Percentiles rank a stretch among this genome's conserved stretches.
These are phyloP conservation scores for Oxytropis ochrocephala DNA, from an alignment of 306 rosid genomes.

Conservation along the genomic window DNA sequence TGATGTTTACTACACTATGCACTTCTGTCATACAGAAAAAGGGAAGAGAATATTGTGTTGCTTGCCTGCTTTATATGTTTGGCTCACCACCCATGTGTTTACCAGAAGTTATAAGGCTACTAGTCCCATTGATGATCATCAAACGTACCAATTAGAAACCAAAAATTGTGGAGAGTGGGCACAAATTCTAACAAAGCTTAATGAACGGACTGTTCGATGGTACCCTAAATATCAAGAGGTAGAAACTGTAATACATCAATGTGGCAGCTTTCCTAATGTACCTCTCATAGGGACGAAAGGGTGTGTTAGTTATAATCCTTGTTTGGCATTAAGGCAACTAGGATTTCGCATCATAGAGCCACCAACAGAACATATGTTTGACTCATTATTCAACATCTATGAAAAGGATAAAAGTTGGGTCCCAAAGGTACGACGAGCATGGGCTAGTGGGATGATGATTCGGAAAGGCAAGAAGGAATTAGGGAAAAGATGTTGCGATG, in stretches of 20 bases:
- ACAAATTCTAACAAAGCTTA: background rate
- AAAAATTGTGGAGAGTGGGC: background rate
- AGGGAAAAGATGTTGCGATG: too few relatives aligned
- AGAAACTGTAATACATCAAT: background rate
- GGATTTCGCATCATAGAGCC: background rate
- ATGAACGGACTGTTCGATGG: background rate
- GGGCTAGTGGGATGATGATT: too few relatives aligned
- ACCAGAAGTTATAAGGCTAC: background rate
- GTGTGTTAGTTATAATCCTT: background rate
- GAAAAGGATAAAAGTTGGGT: too few relatives aligned
- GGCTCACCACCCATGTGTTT: background rate
- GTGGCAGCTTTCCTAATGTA: background rate
- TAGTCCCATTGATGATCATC: too few relatives aligned
- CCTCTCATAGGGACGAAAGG: background rate
- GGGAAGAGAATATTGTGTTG: background rate
- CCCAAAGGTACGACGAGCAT: too few relatives aligned
- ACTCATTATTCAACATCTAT: too few relatives aligned
- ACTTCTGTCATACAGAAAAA: background rate
- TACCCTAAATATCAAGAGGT: background rate
- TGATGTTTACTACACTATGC: background rate
- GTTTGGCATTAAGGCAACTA: background rate
- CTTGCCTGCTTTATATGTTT: background rate
- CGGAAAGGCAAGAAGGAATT: too few relatives aligned
- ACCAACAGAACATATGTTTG: background rate
- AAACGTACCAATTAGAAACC: background rate